These are phyloP conservation scores for Cladophialophora bantiana DNA, from an alignment of 2,329 filamentous ascomycete species.

Conservation along the genomic window DNA sequence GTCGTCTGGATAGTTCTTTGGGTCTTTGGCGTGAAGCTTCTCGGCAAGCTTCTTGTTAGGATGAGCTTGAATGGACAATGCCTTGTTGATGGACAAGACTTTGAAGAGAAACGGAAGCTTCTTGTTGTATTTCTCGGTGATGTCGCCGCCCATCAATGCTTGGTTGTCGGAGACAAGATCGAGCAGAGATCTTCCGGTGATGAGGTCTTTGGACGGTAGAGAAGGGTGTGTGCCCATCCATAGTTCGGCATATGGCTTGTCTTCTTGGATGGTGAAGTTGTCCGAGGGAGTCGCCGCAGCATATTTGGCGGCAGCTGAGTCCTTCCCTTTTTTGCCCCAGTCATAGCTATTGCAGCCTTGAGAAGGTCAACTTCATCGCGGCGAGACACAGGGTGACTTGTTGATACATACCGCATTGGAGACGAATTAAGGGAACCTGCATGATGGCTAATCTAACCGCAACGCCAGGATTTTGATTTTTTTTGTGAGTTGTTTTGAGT, in stretches of 20 bases:
- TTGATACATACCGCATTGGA: conserved; percentile 64
- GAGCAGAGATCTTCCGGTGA: conserved; percentile 82
- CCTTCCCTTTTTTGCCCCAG: conserved; percentile 92
- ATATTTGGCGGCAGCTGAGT: conserved; percentile 87
- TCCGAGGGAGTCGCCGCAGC: conserved; percentile 81
- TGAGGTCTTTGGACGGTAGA: conserved; percentile 88
- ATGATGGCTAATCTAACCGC: conserved; percentile 51
- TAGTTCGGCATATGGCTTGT: conserved; percentile 95
- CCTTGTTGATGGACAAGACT: conserved; percentile 93
- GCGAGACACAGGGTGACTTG: not conserved
- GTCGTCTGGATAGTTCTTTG: conserved; percentile 97
- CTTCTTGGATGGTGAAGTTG: conserved; percentile 77
- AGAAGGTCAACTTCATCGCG: conserved; percentile 38
- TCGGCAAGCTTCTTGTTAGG: conserved; percentile 95
- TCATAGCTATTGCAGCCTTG: conserved; percentile 96
- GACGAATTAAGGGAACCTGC: conserved; percentile 82
- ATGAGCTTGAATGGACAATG: conserved; percentile 95
- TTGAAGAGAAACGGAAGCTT: conserved; percentile 98
- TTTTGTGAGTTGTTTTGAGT: too few relatives aligned
- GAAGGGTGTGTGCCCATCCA: conserved; percentile 99
- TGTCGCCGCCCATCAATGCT: conserved; percentile 75
- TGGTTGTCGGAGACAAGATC: conserved; percentile 89
- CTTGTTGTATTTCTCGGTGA: conserved; percentile 75
- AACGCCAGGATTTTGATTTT: not conserved
- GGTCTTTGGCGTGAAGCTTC: conserved; percentile 81